Evolutionary conservation across 1,139 yeast species (phyloP), one percentile per base, ranked within the genome.

Genomic region (Scheffersomyces lignicola): DNA sequence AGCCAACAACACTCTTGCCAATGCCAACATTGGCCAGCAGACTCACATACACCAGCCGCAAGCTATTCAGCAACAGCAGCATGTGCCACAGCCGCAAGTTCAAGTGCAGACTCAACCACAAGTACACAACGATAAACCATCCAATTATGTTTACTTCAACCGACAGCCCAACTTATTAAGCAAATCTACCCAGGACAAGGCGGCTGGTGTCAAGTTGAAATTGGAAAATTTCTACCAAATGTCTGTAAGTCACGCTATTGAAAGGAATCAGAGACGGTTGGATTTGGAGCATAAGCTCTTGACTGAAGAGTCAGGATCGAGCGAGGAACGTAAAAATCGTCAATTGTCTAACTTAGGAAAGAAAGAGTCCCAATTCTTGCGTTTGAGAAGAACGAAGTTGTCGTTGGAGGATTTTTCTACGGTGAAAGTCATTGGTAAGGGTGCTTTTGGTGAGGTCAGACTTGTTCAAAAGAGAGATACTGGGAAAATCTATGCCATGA

Each of bases 371-470:
- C 90, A 83, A 50, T 84, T 83, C 47, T 69, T 84, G 51, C 69
- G 94, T 49, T 65, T 84, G 40, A 69, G 92, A 56, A 73, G 94
- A 64, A 84, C 94, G 3, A 78, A 87, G 55, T 60, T 84, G 36
- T 71, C 88, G 0, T 57, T 84, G 34, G 90, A 83, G 35, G 94
- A 84, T 60, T 84, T 84, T 55, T 75, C 69, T 38, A 83, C 92
- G 1, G 90, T 84, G 20, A 84, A 84, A 56, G 92, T 84, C 14
- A 84, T 84, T 49, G 94, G 94, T 48, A 84, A 84, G 56, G 94
- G 94, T 56, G 94, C 94, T 0, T 84, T 84, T 61, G 94, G 94
- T 49, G 94, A 84, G 52, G 94, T 84, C 31, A 65, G 94, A 50
- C 63, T 84, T 40, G 94, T 83, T n/a, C 94, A 84, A 57, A 84